Evolutionary conservation across 2,329 filamentous ascomycete species (phyloP).

Genomic region (Akanthomyces uredinophilus): DNA sequence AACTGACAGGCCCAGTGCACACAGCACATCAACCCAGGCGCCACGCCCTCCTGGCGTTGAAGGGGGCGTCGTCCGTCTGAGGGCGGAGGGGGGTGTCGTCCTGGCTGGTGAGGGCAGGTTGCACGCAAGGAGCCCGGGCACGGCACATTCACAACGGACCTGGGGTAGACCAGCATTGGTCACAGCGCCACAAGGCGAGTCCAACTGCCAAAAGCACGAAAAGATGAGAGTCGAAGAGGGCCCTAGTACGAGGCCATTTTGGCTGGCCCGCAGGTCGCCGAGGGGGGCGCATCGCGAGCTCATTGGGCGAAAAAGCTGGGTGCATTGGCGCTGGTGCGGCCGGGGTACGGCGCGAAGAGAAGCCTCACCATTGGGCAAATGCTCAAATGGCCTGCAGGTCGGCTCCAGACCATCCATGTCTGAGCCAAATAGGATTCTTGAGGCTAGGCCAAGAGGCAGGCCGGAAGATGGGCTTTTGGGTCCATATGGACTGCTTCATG

Average conservation of each 20-base stretch:
- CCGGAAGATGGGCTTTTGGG: not conserved
- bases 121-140: not conserved
- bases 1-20: not conserved
- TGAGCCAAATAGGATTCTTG: not conserved
- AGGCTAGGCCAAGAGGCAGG: not conserved
- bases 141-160: constrained; percentile 9
- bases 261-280: not conserved
- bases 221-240: not conserved
- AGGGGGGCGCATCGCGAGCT: not conserved
- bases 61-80: not conserved
- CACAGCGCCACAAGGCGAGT: constrained; percentile 6
- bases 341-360: constrained; percentile 15
- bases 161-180: not conserved
- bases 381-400: not conserved
- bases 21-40: not conserved
- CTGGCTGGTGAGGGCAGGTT: not conserved
- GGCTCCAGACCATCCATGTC: constrained; percentile 2
- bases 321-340: constrained; percentile 8
- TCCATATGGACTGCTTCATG: not conserved
- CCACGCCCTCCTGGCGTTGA: not conserved
- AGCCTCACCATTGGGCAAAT: constrained; percentile 3
- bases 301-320: constrained; percentile 9
- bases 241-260: constrained; percentile 2
- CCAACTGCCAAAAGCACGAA: not conserved
- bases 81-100: not conserved